Base-by-base conservation (phyloP, 2,329 filamentous ascomycete genomes). In the Trichoderma brevicompactum region DNA sequence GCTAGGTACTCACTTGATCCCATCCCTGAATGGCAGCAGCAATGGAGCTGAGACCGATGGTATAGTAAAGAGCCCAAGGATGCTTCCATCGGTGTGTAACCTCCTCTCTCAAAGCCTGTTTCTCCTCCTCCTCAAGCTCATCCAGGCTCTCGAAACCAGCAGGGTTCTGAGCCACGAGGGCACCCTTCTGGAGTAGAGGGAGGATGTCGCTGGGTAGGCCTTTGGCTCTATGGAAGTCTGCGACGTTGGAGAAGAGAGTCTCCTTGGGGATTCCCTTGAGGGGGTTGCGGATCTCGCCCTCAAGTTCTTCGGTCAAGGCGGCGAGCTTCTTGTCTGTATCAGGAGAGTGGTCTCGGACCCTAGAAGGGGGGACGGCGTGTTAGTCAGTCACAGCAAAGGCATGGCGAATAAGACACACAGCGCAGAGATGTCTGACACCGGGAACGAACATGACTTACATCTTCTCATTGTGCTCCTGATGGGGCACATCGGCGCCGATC, bases 1-100 rank as follows among this genome's bases (percentile, higher is more conserved):
- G 5, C 10, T 13, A 38, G n/a, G 32, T 7, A 59, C 71, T 59
- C 43, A 74, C 77, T 81, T 77, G 75, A 69, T 80, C 78, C 78
- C 76, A 78, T 17, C 75, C 78, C 68, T 86, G 86, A 9, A 85
- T 82, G 7, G 83, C 83, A 2, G 84, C 83, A 2, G 82, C 83
- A 32, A 85, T 76, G 2, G 83, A 82, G 70, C 82, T 83, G 70
- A 85, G 79, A 23, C 79, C 75, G 70, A 49, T 61, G 28, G 81
- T 82, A 66, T 80, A 83, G 70, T 83, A 85, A 1, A 85, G 73
- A 49, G 76, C 70, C 74, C 75, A 80, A 4, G 83, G 82, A 52
- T 83, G 80, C 7, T 76, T 75, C 82, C 83, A 86, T 48, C 80
- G 78, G 66, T 83, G 80, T 0, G 79, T 81, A 7, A 77, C 74